Base-by-base conservation (phyloP, 345 rosid species). In the Garcia nutans region DNA sequence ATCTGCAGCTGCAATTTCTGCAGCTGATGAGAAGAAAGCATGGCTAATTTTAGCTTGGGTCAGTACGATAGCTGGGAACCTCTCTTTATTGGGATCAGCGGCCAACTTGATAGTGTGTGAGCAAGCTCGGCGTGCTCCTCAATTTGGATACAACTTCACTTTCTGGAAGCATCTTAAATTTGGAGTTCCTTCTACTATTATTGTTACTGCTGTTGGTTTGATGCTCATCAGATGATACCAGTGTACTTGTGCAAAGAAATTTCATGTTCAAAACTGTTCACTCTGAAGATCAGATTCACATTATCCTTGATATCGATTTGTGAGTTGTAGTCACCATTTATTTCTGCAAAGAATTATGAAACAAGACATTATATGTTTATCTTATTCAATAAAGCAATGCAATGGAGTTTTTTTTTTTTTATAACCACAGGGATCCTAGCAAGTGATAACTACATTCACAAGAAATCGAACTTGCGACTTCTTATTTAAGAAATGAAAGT, bases 41-140 rank as follows among this genome's bases (percentile, higher is more conserved):
- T 94, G 97, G 98, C 82, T 94, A 33, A 72, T 91, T 42, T 79
- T 92, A 76, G 92, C 95, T 7, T 91, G 99, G 97, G 99, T 86
- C 65, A 92, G 99, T 82, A 88, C 97, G 0, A 87, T 94, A 23
- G 93, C 95, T 0, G 97, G 97, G 20, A 95, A 95, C 85, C 81
- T 94, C 62, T 89, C 98, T 0, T 84, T 92, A 55, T 75, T 92
- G 28, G 98, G 98, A 6, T 92, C 97, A 8, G 97, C 97, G 0
- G 95, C 97, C 3, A 94, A 94, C 81, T 79, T 94, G 87, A 92
- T 92, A 62, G 95, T 92, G 68, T 90, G 98, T 19, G 97, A 92
- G 77, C 92, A 94, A 85, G 98, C 98, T 65, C 78, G 85, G 17
- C 82, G 92, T 5, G 81, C 92, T 58, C 82, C 86, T 1, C 73